Evolutionary conservation across 192 early-diverging fungal species (phyloP).

Genomic region (Anaeromyces robustus): DNA sequence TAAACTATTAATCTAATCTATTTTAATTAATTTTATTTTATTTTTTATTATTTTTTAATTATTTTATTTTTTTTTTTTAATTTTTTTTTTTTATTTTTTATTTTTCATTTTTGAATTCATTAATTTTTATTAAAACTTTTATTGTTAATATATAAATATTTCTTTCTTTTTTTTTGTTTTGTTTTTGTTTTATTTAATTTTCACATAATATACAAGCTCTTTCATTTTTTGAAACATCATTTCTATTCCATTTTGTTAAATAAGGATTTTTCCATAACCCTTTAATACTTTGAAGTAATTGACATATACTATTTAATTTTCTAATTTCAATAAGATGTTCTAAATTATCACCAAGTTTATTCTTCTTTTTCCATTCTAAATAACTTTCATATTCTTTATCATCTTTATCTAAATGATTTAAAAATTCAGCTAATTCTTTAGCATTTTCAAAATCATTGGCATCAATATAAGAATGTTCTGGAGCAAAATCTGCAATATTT

Average conservation of each 20-base stretch:
- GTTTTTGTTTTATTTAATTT: too few species aligned
- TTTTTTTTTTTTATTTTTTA: too few species aligned
- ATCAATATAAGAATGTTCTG: not conserved
- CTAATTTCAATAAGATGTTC: not conserved
- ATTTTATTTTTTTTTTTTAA: too few species aligned
- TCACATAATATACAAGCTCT: not conserved
- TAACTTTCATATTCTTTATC: not conserved
- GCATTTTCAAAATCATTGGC: not conserved
- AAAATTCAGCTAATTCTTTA: not conserved
- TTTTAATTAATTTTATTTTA: too few species aligned
- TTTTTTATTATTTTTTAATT: too few species aligned
- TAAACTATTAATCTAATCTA: too few species aligned
- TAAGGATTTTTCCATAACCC: not conserved
- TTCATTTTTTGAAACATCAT: not conserved
- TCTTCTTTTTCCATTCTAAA: constrained; percentile 4
- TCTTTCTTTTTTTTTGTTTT: too few species aligned
- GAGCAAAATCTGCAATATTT: not conserved
- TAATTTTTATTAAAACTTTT: too few species aligned
- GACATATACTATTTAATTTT: not conserved
- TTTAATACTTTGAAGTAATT: not conserved
- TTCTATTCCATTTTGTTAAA: not conserved
- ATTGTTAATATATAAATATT: too few species aligned
- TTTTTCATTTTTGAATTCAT: too few species aligned
- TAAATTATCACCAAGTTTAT: not conserved
- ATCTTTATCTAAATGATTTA: not conserved